These are phyloP conservation scores for Fusarium abutilonis DNA, from an alignment of 2,329 filamentous ascomycete species.

Conservation along the genomic window DNA sequence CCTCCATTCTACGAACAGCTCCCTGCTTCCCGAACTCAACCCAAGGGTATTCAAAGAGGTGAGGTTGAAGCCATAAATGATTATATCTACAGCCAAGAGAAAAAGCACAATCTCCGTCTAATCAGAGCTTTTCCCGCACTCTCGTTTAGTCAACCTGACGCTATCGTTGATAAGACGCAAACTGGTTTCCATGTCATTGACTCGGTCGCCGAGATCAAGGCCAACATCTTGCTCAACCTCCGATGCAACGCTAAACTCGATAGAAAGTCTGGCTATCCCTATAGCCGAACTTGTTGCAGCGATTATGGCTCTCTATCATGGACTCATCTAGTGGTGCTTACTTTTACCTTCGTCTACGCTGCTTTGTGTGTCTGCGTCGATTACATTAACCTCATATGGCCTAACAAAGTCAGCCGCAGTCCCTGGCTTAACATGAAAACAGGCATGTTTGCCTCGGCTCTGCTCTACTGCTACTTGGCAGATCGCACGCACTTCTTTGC, in stretches of 20 bases:
- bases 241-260: constrained; percentile 59
- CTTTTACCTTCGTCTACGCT: constrained; percentile 30
- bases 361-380: constrained; percentile 36
- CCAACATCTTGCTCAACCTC: constrained; percentile 60
- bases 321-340: constrained; percentile 40
- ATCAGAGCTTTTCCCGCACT: constrained; percentile 37
- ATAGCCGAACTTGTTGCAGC: constrained; percentile 63
- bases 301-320: constrained; percentile 51
- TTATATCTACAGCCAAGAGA: constrained; percentile 19
- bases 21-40: constrained; percentile 22
- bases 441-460: constrained; percentile 42
- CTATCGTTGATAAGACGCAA: constrained; percentile 34
- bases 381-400: constrained; percentile 22
- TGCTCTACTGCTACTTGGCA: constrained; percentile 45
- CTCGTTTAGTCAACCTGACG: constrained; percentile 32
- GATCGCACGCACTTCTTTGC: constrained; percentile 45
- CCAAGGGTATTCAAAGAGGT: constrained; percentile 37
- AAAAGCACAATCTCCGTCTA: constrained; percentile 34
- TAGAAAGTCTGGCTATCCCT: constrained; percentile 52
- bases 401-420: constrained; percentile 20
- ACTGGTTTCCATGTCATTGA: constrained; percentile 49
- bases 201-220: constrained; percentile 47
- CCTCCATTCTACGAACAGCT: constrained; percentile 39
- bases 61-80: constrained; percentile 42
- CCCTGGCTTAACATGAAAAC: constrained; percentile 39